phyloP scores from a whole-genome alignment of 306 rosid genomes.

The Cucurbita ficifolia region DNA sequence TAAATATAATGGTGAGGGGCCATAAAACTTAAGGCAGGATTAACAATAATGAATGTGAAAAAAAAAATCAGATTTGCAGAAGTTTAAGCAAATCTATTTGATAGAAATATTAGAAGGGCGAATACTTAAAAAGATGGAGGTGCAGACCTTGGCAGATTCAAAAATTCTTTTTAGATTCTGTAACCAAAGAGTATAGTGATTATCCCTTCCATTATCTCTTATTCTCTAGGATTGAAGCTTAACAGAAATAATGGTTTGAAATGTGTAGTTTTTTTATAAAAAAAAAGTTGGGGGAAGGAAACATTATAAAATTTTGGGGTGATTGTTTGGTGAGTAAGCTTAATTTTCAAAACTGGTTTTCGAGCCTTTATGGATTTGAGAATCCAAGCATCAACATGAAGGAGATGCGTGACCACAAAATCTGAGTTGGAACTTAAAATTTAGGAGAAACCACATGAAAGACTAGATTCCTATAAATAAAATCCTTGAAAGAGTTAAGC shows the following conservation, averaged over 20 bases:
- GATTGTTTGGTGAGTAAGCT: not conserved
- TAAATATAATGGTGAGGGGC: not conserved
- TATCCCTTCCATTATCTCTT: not conserved
- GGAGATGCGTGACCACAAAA: not conserved
- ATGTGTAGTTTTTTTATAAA: too few relatives aligned
- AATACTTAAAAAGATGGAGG: not conserved
- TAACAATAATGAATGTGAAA: not conserved
- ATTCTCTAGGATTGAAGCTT: not conserved
- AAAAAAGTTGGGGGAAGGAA: not conserved
- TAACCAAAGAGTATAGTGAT: not conserved
- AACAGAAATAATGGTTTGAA: not conserved
- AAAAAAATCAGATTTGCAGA: not conserved
- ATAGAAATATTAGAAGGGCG: not conserved
- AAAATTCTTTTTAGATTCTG: not conserved
- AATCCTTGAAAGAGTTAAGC: too few relatives aligned
- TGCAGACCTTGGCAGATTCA: not conserved
- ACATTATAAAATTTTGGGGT: not conserved
- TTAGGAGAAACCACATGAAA: not conserved
- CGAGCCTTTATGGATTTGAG: not conserved
- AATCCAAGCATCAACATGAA: not conserved
- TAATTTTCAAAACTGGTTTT: not conserved
- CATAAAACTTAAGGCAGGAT: not conserved
- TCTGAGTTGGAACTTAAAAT: not conserved
- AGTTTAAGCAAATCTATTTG: not conserved
- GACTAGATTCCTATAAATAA: too few relatives aligned